A percentile compares a stretch with the other conserved stretches of the same genome.
phyloP scores from a whole-genome alignment of 768 basidiomycete species.

The Tricholomella constricta region DNA sequence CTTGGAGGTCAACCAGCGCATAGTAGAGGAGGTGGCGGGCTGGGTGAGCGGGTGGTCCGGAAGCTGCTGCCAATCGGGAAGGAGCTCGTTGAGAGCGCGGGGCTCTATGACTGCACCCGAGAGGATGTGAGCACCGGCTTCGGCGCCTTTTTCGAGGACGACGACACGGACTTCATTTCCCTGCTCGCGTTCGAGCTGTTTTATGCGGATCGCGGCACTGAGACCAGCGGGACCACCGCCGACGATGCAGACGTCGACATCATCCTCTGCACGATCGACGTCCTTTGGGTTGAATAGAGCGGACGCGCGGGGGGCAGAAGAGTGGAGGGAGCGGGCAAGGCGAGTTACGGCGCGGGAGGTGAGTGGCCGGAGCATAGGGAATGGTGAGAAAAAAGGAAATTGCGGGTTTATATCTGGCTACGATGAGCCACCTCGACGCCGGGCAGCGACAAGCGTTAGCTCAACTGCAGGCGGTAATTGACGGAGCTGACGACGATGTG shows the following conservation, averaged over 20 bases:
- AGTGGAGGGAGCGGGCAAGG: constrained; percentile 16
- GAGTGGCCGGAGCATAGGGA: constrained; percentile 16
- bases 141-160: constrained; percentile 91
- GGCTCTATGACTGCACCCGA: constrained; percentile 97
- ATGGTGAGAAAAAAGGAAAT: background rate
- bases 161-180: constrained; percentile 87
- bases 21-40: constrained; percentile 73
- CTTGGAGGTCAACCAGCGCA: constrained; percentile 82
- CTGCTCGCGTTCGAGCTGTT: constrained; percentile 83
- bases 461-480: constrained; percentile 60
- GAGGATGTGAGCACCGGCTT: constrained; percentile 93
- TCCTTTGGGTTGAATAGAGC: constrained; percentile 50
- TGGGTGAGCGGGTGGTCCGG: constrained; percentile 78
- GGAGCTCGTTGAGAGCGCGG: constrained; percentile 83
- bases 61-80: constrained; percentile 77
- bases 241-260: constrained; percentile 97
- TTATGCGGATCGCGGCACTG: constrained; percentile 92
- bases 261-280: constrained; percentile 85
- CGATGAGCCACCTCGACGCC: constrained; percentile 22
- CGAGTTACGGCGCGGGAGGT: background rate
- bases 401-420: constrained; percentile 1
- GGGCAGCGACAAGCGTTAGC: constrained; percentile 31
- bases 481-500: constrained; percentile 61
- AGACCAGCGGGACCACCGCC: constrained; percentile 95
- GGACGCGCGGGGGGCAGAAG: constrained; percentile 4